Conservation (phyloP, 139 green algal species). For the Picochlorum sp. region DNA sequence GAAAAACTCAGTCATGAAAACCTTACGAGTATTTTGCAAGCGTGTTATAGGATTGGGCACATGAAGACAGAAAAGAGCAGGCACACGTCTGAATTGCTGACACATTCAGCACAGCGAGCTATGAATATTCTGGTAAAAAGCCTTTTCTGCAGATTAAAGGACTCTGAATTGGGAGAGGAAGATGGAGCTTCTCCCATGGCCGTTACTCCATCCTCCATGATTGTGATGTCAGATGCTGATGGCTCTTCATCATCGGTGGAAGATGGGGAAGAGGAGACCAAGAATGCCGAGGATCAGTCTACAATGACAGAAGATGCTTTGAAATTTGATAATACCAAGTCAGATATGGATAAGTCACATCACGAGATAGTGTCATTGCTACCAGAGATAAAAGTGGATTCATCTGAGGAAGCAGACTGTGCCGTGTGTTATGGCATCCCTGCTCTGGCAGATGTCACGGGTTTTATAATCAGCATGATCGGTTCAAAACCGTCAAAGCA, state of each 20-base stretch:
- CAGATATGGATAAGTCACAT: slow-evolving; percentile 2
- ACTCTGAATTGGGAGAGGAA: slow-evolving; percentile 5
- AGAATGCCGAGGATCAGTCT: not conserved
- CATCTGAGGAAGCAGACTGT: not conserved
- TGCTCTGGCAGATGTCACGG: slow-evolving; percentile 30
- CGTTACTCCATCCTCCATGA: not conserved
- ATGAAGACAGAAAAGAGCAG: slow-evolving; percentile 43
- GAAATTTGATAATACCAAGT: slow-evolving; percentile 2
- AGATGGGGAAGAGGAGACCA: not conserved
- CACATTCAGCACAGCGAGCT: slow-evolving; percentile 45
- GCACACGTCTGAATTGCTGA: slow-evolving; percentile 53
- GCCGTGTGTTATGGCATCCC: slow-evolving; percentile 26
- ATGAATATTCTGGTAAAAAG: slow-evolving; percentile 49
- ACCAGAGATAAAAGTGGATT: not conserved
- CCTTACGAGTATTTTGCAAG: slow-evolving; percentile 65
- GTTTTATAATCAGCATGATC: slow-evolving; percentile 41
- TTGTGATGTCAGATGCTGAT: not conserved
- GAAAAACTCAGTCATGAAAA: slow-evolving; percentile 54
- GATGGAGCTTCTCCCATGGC: not conserved
- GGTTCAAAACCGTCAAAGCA: not conserved
- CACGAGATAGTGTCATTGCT: slow-evolving; percentile 12
- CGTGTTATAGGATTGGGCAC: slow-evolving; percentile 75
- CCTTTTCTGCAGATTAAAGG: slow-evolving; percentile 45
- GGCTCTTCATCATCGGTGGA: not conserved
- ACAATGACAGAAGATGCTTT: not conserved